These are phyloP conservation scores for Phytophthora podocarpi DNA, from an alignment of 352 stramenopile species.

Conservation along the genomic window DNA sequence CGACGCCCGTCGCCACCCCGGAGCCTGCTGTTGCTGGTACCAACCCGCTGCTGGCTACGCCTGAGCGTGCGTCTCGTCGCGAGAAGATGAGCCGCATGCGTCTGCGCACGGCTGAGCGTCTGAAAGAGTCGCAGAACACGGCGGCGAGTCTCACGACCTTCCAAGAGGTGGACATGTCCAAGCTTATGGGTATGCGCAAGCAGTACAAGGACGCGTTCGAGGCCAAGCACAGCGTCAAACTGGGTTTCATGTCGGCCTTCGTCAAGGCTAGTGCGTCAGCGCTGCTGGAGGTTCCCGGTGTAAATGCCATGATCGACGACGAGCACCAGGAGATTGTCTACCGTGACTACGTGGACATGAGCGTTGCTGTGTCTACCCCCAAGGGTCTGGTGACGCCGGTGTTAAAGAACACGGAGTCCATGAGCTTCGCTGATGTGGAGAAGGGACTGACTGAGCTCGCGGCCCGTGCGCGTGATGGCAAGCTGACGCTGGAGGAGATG, in stretches of 20 bases:
- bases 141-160: conserved; percentile 99
- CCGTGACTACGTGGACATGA: conserved; percentile 98
- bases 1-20: conserved; percentile 24
- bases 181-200: conserved; percentile 94
- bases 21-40: conserved; percentile 28
- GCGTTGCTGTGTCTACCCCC: conserved; percentile 96
- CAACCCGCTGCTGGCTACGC: conserved; percentile 56
- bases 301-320: conserved; percentile 99
- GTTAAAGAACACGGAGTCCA: conserved; percentile 97
- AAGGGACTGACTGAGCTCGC: conserved; percentile 95
- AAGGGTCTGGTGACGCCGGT: conserved; percentile 98
- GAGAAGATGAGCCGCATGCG: conserved; percentile 99
- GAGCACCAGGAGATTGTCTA: conserved; percentile 98
- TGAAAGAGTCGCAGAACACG: conserved; percentile 99
- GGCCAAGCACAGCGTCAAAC: conserved; percentile 98
- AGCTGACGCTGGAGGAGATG: conserved; percentile 75
- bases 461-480: conserved; percentile 68
- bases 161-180: conserved; percentile 99
- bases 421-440: conserved; percentile 99
- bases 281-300: conserved; percentile 93
- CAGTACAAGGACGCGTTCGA: conserved; percentile 97
- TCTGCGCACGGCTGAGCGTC: conserved; percentile 94
- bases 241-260: conserved; percentile 99
- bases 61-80: conserved; percentile 60
- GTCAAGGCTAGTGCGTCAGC: conserved; percentile 95